Evolutionary conservation across 495 filamentous ascomycete species (phyloP).

Genomic region (Sporormia fimetaria): DNA sequence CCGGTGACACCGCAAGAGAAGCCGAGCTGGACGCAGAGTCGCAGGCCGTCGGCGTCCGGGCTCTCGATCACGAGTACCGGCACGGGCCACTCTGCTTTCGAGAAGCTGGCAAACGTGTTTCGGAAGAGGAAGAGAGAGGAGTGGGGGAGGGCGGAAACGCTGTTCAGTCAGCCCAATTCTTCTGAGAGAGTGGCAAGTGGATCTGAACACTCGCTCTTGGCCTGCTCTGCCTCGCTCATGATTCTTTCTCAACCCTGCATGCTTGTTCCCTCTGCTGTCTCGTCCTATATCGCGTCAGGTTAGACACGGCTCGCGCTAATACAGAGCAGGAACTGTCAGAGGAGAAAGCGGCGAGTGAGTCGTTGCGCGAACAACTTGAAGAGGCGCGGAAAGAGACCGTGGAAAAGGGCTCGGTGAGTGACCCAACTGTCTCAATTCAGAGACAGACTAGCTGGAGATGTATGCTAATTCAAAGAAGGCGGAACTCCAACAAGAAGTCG

Average conservation of each 20-base stretch:
- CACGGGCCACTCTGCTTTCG: not conserved
- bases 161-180: conserved; percentile 1
- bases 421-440: not conserved
- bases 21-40: too few species aligned
- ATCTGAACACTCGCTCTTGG: not conserved
- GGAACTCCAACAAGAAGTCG: conserved; percentile 21
- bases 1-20: too few species aligned
- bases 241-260: not conserved
- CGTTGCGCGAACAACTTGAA: conserved; percentile 18
- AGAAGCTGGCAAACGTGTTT: not conserved
- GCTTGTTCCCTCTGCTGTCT: not conserved
- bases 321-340: conserved; percentile 27
- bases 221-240: not conserved
- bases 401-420: conserved; percentile 21
- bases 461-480: conserved; percentile 5
- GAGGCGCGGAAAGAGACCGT: conserved; percentile 15
- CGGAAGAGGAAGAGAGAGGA: not conserved
- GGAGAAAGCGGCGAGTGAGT: conserved; percentile 47
- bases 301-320: conserved; percentile 1
- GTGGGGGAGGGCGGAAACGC: not conserved
- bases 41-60: not conserved
- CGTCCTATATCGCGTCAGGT: not conserved
- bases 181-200: conserved; percentile 11
- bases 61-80: not conserved
- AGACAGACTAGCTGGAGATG: not conserved